Conservation (phyloP, 129 eudicot species). For the Centrapalus pauciflorus region DNA sequence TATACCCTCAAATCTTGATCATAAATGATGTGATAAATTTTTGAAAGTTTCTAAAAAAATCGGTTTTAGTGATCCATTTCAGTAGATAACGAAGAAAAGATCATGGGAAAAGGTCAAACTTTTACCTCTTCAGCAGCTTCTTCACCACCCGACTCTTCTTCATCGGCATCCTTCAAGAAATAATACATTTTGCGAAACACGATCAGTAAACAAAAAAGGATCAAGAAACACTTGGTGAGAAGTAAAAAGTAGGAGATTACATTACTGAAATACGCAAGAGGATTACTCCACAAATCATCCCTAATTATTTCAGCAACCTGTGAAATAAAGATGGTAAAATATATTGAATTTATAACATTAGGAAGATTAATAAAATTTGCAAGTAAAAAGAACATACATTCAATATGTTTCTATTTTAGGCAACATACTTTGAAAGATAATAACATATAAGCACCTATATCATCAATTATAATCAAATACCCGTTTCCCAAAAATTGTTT, state of each 20-base stretch:
- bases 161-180: slow-evolving; percentile 72
- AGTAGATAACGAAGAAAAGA: no score
- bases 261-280: slow-evolving; percentile 70
- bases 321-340: background rate
- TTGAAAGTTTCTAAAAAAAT: no score
- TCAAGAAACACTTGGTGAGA: background rate
- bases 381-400: no score
- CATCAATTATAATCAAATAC: no score
- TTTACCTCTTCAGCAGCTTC: slow-evolving; percentile 67
- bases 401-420: no score
- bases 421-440: no score
- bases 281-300: slow-evolving; percentile 96
- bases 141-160: slow-evolving; percentile 35
- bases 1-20: no score
- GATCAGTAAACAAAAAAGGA: background rate
- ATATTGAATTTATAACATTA: background rate
- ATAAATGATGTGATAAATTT: no score
- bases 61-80: no score
- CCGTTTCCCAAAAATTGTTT: no score
- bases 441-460: no score
- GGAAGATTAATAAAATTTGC: no score
- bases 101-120: background rate
- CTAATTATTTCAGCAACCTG: slow-evolving; percentile 93
- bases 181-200: background rate
- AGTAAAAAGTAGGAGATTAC: slow-evolving; percentile 25